Base-by-base conservation (phyloP, 208 protist genomes). In the Porcisia hertigi region DNA sequence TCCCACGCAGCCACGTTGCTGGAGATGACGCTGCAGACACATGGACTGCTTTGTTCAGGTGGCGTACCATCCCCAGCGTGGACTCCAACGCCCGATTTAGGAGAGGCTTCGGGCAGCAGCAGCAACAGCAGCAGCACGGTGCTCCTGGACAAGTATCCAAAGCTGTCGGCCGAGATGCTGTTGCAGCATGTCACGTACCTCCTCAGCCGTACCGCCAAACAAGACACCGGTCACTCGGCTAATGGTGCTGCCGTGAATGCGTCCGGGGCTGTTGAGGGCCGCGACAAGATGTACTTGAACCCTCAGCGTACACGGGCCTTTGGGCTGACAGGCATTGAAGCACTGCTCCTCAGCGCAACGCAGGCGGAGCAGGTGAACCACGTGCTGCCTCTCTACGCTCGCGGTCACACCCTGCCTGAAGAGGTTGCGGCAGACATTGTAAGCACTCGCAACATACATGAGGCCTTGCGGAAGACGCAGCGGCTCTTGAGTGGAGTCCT, bases 1-100 rank as follows among this genome's bases (percentile, higher is more conserved):
- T 76, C 65, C 16, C 80, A 89, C 54, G 85, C 85, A 30, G 78
- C 74, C n/a, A 83, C 92, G 43, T 89, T 92, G 78, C 73, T 94
- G 41, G 84, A 90, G 72, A 63, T 92, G 45, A 75, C 90, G n/a
- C 72, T 94, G 52, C 89, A 94, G 70, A 84, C 80, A 25, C 92
- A 94, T 70, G 79, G 81, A 5, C 86, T 92, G 82, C 79, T 92
- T 63, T 86, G 82, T 55, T 39, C 55, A 30, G 92, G 92, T 7
- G 82, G 85, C 6, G 82, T 96, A 39, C 82, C 80, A 18, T 86
- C 93, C 20, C 83, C 79, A 75, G 75, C 71, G 14, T 94, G 86
- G 84, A 72, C 75, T 25, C 82, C 82, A 18, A 73, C 64, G 12
- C 63, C 73, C 36, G 81, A 88, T 30, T 45, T 43, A 7, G 66